Evolutionary conservation across 1,284 basidiomycete species (phyloP), one percentile per base, ranked within the genome.

Genomic region (Uromyces viciae-fabae): DNA sequence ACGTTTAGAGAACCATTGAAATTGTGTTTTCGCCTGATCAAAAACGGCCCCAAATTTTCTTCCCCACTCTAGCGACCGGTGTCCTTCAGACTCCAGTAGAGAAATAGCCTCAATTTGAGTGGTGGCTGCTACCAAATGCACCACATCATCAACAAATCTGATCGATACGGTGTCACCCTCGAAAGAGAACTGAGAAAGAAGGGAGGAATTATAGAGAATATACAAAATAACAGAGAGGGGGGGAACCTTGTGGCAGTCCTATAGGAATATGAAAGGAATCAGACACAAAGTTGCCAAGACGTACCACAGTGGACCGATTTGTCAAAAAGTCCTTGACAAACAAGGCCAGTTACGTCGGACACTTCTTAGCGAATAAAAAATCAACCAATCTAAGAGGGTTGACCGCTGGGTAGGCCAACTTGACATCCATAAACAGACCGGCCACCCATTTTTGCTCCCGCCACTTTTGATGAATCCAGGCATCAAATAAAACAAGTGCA

Each of bases 161-260:
- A 69, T n/a, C 4, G 64, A 78, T 0, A 78, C 31, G 1, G 7
- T 31, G 1, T 42, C 46, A 28, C 0, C 0, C 0, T 19, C 28
- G 0, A n/a, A 22, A 2, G 46, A 49, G 43, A 8, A 36, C 1
- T 31, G 9, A 2, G 19, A 15, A 11, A 71, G 64, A 8, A 78
- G 31, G 9, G 22, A 22, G 1, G 43, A 56, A 8, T 78, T 78
- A 28, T 78, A 78, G 3, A 71, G 36, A 8, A 78, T 69, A 15
- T 78, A 78, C 1, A 78, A 42, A 15, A 71, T 78, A 8, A 71
- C 64, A 0, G 76, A 78, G 0, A 71, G 54, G 4, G 76, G 76
- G 15, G 64, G 42, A 78, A 0, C 66, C 76, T 43, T 78, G 76
- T 15, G 76, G 76, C 3, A 69, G 52, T 0, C 76, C 76, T 22